These are phyloP conservation scores for Aspergillus sclerotioniger DNA, from an alignment of 495 filamentous ascomycete genomes.

Conservation along the genomic window DNA sequence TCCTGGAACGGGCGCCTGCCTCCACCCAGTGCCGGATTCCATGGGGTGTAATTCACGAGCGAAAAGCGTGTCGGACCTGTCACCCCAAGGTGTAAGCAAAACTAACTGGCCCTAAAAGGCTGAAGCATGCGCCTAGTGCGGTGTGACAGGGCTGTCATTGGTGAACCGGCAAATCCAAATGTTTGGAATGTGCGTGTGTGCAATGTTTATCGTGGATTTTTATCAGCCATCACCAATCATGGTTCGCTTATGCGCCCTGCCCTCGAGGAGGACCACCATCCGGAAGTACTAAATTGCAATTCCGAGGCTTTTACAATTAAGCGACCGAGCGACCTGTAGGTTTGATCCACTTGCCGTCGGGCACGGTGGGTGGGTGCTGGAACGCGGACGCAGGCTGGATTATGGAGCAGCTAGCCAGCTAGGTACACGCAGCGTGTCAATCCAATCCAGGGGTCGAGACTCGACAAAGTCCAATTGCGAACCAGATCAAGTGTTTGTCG, in stretches of 20 bases:
- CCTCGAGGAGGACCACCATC: constrained; percentile 4
- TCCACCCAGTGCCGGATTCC: constrained; percentile 8
- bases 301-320: neutral
- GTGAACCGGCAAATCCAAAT: constrained; percentile 14
- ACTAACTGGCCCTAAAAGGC: constrained; percentile 8
- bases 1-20: constrained; percentile 6
- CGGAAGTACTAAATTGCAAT: neutral
- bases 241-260: constrained; percentile 6
- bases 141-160: constrained; percentile 12
- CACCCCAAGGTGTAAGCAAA: constrained; percentile 17
- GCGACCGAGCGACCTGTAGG: neutral
- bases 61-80: constrained; percentile 29
- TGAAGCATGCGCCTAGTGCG: constrained; percentile 20
- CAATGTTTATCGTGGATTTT: constrained; percentile 1
- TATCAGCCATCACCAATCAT: neutral
- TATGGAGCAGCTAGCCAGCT: neutral
- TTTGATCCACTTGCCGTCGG: neutral
- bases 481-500: neutral
- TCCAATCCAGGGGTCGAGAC: neutral
- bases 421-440: neutral
- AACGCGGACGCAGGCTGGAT: neutral
- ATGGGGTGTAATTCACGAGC: neutral
- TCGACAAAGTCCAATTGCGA: neutral
- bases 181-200: constrained; percentile 1
- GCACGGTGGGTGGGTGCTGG: neutral